Evolutionary conservation across 1,284 basidiomycete species (phyloP).

Genomic region (Trichosporon sp.): DNA sequence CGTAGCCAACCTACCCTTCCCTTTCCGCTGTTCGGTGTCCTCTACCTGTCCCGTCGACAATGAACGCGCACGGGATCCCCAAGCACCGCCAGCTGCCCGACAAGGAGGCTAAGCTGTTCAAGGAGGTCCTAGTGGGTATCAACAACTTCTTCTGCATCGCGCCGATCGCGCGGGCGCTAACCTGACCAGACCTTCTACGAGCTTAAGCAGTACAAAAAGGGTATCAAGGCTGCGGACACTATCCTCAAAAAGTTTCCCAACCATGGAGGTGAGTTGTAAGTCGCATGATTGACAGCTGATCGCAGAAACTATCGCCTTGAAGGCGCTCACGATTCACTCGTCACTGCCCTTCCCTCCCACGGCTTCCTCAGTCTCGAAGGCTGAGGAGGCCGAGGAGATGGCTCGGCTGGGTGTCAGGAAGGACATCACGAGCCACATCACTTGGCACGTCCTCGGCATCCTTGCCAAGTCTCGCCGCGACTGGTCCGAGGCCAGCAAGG

Average conservation of each 20-base stretch:
- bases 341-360: slow-evolving; percentile 45
- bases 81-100: slow-evolving; percentile 57
- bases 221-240: slow-evolving; percentile 82
- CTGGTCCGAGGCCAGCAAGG: slow-evolving; percentile 53
- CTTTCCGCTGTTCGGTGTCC: background rate
- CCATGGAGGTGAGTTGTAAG: slow-evolving; percentile 70
- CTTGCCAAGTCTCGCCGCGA: slow-evolving; percentile 64
- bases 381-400: slow-evolving; percentile 66
- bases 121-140: slow-evolving; percentile 65
- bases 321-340: slow-evolving; percentile 70
- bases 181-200: slow-evolving; percentile 63
- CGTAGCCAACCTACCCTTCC: background rate
- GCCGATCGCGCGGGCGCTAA: background rate
- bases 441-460: slow-evolving; percentile 96
- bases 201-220: slow-evolving; percentile 81
- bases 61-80: slow-evolving; percentile 23
- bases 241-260: slow-evolving; percentile 94
- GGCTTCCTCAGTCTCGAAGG: slow-evolving; percentile 57
- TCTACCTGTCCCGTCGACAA: slow-evolving; percentile 10
- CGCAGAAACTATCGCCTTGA: slow-evolving; percentile 87
- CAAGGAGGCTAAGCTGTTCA: slow-evolving; percentile 82
- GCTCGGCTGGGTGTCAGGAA: slow-evolving; percentile 82
- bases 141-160: background rate
- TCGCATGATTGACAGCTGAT: background rate
- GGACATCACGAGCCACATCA: slow-evolving; percentile 89